phyloP scores from a whole-genome alignment of 1,284 basidiomycete genomes.

The Vanrija humicola region DNA sequence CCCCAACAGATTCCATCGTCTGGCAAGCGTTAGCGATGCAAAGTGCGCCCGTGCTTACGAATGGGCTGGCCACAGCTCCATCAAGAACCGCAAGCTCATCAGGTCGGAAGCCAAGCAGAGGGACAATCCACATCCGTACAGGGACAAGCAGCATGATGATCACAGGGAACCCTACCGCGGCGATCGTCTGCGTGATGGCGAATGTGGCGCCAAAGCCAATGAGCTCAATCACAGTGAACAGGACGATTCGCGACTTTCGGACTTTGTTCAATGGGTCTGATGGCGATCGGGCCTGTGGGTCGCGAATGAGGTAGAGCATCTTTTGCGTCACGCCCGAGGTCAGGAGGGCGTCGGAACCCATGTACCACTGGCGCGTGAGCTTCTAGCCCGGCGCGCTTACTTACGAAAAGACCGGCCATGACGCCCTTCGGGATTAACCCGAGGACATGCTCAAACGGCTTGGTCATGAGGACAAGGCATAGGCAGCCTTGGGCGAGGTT shows the following conservation, averaged over 20 bases:
- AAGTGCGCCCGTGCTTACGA: slow-evolving; percentile 55
- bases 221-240: slow-evolving; percentile 77
- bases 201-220: slow-evolving; percentile 84
- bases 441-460: slow-evolving; percentile 75
- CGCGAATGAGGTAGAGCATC: slow-evolving; percentile 75
- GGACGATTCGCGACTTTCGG: slow-evolving; percentile 67
- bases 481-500: slow-evolving; percentile 79
- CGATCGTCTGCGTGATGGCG: slow-evolving; percentile 86
- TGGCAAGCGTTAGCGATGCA: slow-evolving; percentile 16
- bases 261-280: slow-evolving; percentile 70
- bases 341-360: slow-evolving; percentile 78
- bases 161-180: slow-evolving; percentile 85
- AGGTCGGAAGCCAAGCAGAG: slow-evolving; percentile 68
- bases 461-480: slow-evolving; percentile 68
- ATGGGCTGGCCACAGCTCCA: slow-evolving; percentile 67
- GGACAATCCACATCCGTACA: slow-evolving; percentile 67
- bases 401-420: slow-evolving; percentile 50
- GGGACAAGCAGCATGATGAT: slow-evolving; percentile 87
- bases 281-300: slow-evolving; percentile 60
- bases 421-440: slow-evolving; percentile 68
- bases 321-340: slow-evolving; percentile 81
- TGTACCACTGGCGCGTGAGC: slow-evolving; percentile 62
- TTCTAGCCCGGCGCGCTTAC: slow-evolving; percentile 42
- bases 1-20: slow-evolving; percentile 56
- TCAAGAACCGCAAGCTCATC: slow-evolving; percentile 83